Base-by-base conservation (phyloP, 106 monocot species). In the Dendrobium huoshanense region DNA sequence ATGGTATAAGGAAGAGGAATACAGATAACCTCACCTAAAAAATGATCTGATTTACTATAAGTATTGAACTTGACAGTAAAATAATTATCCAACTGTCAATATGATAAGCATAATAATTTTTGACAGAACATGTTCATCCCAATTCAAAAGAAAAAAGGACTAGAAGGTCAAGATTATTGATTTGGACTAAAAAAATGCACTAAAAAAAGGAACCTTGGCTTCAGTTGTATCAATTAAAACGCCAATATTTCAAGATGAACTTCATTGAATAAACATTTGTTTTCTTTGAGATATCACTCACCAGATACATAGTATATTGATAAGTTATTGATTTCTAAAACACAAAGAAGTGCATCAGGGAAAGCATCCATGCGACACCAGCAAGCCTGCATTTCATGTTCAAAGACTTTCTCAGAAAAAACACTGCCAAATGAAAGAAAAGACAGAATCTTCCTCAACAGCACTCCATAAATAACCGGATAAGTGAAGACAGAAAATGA, bases 301-400 rank as follows among this genome's bases (percentile, higher is more conserved):
- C 94, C 94, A 73, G 89, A 87, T 77, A 81, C 73, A 82, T 55
- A 86, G 78, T 92, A 90, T 80, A 96, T 65, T 41, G 94, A 88
- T 61, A 96, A 82, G 55, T 86, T 88, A 73, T 88, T 89, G 68
- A 78, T 76, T 78, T 96, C 92, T 43, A 96, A 80, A 72, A 90
- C 90, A 87, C 96, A 96, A 56, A 94, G 96, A 88, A 94, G 85
- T 9, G 92, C 80, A 51, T 94, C 94, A 24, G 85, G 51, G n/a
- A 86, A 83, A 40, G 80, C 77, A 80, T 89, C 85, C 94, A 97
- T 91, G 45, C 84, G 87, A 86, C 97, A 97, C 97, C 94, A 97
- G 83, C 92, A 91, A 33, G 88, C 92, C 97, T 97, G 80, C 10
- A 86, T 81, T 84, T 67, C 29, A 56, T 33, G 40, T 7, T 33